Evolutionary conservation across 2,329 filamentous ascomycete genomes (phyloP).

Genomic region (Aspergillus quadrilineatus): DNA sequence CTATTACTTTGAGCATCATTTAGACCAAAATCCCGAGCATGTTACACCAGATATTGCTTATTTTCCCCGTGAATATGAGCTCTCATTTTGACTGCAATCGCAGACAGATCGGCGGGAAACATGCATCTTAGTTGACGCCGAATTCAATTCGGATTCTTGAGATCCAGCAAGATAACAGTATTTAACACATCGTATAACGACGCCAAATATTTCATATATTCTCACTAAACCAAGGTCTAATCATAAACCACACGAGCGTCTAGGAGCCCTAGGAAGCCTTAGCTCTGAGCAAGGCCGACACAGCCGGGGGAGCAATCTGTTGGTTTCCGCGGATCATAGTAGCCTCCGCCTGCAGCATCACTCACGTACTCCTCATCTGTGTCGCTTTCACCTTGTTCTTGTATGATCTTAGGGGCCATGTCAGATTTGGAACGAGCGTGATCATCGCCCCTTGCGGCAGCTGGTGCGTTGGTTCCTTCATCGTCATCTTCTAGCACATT

Average conservation of each 20-base stretch:
- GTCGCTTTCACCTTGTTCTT: slow-evolving; percentile 65
- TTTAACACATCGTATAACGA: no score
- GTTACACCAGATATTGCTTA: background rate
- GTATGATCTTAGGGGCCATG: slow-evolving; percentile 1
- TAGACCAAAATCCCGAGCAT: slow-evolving; percentile 15
- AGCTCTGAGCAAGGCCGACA: slow-evolving; percentile 18
- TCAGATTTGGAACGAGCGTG: background rate
- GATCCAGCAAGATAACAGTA: no score
- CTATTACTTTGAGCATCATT: slow-evolving; percentile 25
- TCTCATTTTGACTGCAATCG: no score
- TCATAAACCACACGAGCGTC: no score
- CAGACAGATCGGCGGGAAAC: no score
- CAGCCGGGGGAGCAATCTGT: slow-evolving; percentile 50
- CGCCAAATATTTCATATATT: no score
- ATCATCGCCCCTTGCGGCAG: slow-evolving; percentile 17
- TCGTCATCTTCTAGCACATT: slow-evolving; percentile 47
- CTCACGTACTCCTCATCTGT: slow-evolving; percentile 64
- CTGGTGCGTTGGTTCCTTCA: slow-evolving; percentile 34
- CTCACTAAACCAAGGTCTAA: no score
- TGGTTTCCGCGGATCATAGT: slow-evolving; percentile 54
- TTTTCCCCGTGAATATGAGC: no score
- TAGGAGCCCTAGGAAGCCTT: background rate
- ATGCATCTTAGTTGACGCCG: no score
- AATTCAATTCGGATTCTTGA: no score
- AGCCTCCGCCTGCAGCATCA: slow-evolving; percentile 39